Evolutionary conservation across 2,329 filamentous ascomycete species (phyloP), one percentile per base, ranked within the genome.

Genomic region (Tolypocladium inflatum): DNA sequence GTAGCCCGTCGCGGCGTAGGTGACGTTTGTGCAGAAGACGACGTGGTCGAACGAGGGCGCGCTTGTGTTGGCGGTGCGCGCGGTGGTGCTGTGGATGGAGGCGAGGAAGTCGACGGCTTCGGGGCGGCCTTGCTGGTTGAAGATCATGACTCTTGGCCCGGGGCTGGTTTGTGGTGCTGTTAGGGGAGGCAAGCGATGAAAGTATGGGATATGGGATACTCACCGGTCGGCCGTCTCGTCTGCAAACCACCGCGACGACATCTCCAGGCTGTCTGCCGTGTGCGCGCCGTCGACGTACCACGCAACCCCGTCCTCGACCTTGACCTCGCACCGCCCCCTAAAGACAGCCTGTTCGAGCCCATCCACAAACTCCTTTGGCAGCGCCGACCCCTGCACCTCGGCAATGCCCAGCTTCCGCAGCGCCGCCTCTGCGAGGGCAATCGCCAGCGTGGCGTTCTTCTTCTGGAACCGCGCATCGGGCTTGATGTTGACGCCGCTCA

Each of bases 201-300:
- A 37, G 15, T 26, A 15, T 52, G 13, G 13, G 23, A n/a, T 10
- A 15, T 9, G 5, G 19, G 23, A 23, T n/a, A 52, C 68, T 58
- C 66, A 71, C 70, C 65, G 67, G 54, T 60, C 60, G 37, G 70
- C 67, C n/a, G 68, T 75, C 65, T 82, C 78, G 11, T 71, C 71
- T 2, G 84, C 82, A 67, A 96, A 97, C 92, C 92, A 97, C 61
- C 83, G 82, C 0, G 87, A 87, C 5, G 91, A 90, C 63, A 90
- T 82, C 62, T 88, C 83, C 57, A 99, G 87, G 69, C 91, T 97
- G 68, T 97, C 93, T 4, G 88, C 79, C 0, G 93, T 99, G 72
- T 99, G 94, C 2, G 91, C 94, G 10, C 94, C 92, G 68, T 99
- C 94, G 23, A 99, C 83, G 67, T 92, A 88, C 92, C 93, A 99